Conservation (phyloP, 345 rosid genomes). For the Diplotaxis tenuifolia region DNA sequence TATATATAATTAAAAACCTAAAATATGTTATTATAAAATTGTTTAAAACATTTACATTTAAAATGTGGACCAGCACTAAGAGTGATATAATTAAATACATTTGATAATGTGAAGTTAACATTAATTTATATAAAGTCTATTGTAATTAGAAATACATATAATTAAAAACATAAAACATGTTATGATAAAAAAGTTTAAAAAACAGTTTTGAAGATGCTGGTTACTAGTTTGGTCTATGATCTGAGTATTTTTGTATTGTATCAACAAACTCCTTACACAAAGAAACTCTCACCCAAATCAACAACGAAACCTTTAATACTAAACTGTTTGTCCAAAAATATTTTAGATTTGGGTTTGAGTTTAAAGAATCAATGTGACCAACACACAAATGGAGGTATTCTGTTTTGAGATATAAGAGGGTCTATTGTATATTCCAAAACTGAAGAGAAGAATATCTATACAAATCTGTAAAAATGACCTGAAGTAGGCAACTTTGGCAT, state of each 20-base stretch:
- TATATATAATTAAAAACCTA: too few species aligned
- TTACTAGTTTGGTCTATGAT: not conserved
- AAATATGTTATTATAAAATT: too few species aligned
- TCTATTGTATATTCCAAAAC: constrained; percentile 23
- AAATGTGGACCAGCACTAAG: too few species aligned
- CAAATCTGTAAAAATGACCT: constrained; percentile 29
- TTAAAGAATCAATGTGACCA: not conserved
- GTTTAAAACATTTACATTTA: too few species aligned
- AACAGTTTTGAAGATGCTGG: constrained; percentile 26
- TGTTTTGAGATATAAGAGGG: not conserved
- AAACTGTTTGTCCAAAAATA: not conserved
- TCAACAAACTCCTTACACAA: not conserved
- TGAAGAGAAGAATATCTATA: constrained; percentile 32
- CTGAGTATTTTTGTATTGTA: not conserved
- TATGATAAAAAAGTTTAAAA: too few species aligned
- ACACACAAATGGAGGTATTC: not conserved
- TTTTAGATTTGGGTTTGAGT: not conserved
- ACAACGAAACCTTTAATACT: not conserved
- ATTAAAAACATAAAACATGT: too few species aligned
- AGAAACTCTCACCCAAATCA: not conserved
- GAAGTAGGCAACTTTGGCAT: constrained; percentile 25
- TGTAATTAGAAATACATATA: too few species aligned
- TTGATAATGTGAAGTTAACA: too few species aligned
- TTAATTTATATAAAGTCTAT: too few species aligned
- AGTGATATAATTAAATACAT: too few species aligned